Base-by-base conservation (phyloP, 805 yeast species). In the Debaryomyces hansenii region DNA sequence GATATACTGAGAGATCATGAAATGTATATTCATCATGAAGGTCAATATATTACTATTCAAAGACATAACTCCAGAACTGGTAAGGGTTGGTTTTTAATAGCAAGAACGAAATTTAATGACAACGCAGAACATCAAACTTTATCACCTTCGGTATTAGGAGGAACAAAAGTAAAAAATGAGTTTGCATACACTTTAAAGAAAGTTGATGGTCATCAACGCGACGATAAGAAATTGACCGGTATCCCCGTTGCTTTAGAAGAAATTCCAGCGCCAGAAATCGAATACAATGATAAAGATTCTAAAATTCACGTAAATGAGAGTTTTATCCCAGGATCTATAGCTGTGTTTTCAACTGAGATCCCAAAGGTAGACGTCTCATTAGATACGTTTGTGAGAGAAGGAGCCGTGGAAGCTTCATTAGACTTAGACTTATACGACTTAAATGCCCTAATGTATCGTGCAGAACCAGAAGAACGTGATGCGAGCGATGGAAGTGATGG, bases 11-110 rank as follows among this genome's bases (percentile, higher is more conserved):
- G 73, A 43, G 76, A 74, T 47, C 87, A 87, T 56, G 97, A 92
- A 66, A 90, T 88, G 87, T 92, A 88, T 63, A 87, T 92, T 35
- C 97, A 92, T 60, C 97, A 88, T 58, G 96, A 90, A 52, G 96
- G 88, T 11, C 96, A 91, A 63, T 92, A 78, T 63, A 88, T 92
- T 48, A 91, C 97, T 0, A 83, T 92, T 45, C 97, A 92, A 64
- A 75, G 98, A 55, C 79, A 84, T 21, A 88, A 89, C 61, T 85
- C 95, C 0, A 78, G 82, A 52, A 83, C 90, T 2, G 98, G 98
- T 1, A 77, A 78, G 48, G 99, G 99, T 2, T 88, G 87, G 81
- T 90, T 87, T 56, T 72, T 94, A 56, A 79, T 92, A 57, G 96
- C 97, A 0, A 80, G 97, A 60, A 82, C 94, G 2, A 90, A 89